These are phyloP conservation scores for Pulicaria dysenterica DNA, from an alignment of 129 eudicot genomes.

Conservation along the genomic window DNA sequence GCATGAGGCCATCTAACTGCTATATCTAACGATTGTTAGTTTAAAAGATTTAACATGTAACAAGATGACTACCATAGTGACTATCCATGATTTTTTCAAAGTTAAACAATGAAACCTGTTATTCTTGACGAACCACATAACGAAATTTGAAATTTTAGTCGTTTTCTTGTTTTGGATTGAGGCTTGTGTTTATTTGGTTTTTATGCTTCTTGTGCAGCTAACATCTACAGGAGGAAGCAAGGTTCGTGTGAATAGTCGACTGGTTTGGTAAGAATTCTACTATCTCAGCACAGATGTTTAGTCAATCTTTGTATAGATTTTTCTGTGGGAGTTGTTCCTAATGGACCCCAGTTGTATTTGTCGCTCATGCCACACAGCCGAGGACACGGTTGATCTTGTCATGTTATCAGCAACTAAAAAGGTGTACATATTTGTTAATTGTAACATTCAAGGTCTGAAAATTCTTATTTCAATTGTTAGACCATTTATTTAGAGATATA, in stretches of 20 bases:
- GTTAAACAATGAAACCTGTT: no score
- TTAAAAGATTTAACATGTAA: no score
- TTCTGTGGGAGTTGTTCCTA: conserved; percentile 8
- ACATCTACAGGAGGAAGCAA: background rate
- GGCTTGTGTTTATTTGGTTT: background rate
- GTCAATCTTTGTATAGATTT: background rate
- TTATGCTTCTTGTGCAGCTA: background rate
- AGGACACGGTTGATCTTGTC: background rate
- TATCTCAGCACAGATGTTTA: background rate
- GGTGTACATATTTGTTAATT: no score
- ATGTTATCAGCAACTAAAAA: background rate
- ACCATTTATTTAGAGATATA: no score
- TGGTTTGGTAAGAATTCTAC: conserved; percentile 16
- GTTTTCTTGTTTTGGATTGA: background rate
- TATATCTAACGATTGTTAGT: no score
- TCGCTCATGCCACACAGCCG: background rate
- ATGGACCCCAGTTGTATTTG: background rate
- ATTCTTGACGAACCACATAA: no score
- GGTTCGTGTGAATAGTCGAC: background rate
- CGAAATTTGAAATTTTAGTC: no score
- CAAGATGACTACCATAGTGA: no score
- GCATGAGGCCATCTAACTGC: no score
- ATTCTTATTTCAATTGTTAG: no score
- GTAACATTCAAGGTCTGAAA: no score
- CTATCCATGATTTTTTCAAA: no score